Base-by-base conservation (phyloP, 768 basidiomycete genomes). In the Collybia nuda region DNA sequence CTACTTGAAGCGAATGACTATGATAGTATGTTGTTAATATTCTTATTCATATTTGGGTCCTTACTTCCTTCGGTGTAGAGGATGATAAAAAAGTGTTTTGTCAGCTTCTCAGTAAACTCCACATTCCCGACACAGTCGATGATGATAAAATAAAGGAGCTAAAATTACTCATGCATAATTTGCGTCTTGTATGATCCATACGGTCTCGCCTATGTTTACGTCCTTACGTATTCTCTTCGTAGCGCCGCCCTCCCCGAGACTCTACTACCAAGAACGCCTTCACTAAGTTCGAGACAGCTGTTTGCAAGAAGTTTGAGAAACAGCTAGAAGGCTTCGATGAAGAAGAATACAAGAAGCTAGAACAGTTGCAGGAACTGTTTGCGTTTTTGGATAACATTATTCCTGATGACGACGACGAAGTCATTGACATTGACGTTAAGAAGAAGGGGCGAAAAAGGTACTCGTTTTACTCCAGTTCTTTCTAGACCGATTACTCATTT, bases 321-420 rank as follows among this genome's bases (percentile, higher is more conserved):
- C 83, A 87, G 57, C 70, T 93, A 11, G 82, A 84, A 52, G 78
- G 77, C 51, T 86, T 91, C 63, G 82, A 76, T 52, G 87, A 90
- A 59, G 85, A 80, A 35, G 86, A 90, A 38, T 84, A 81, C 51
- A 71, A 85, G 51, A 73, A 85, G 48, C 71, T 90, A 2, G 79
- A 84, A 46, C 71, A 80, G 23, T 75, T 89, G 22, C 76, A 81
- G 36, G 76, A 80, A 0, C 59, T 88, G 22, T 91, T 91, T 60
- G 74, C 79, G 40, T 87, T 88, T 62, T 58, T 90, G 63, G 89
- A 91, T 55, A 80, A 83, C 8, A 79, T 91, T 38, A 75, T 87
- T 37, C 84, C 88, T 1, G 66, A 82, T 37, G 84, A 82, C n/a
- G 85, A 84, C 5, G 80, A 77, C 6, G 84, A 85, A 36, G 68